A percentile compares a stretch with the other conserved stretches of the same genome.
phyloP scores from a whole-genome alignment of 176 grass and related monocot species.

The Miscanthus lutarioriparius region DNA sequence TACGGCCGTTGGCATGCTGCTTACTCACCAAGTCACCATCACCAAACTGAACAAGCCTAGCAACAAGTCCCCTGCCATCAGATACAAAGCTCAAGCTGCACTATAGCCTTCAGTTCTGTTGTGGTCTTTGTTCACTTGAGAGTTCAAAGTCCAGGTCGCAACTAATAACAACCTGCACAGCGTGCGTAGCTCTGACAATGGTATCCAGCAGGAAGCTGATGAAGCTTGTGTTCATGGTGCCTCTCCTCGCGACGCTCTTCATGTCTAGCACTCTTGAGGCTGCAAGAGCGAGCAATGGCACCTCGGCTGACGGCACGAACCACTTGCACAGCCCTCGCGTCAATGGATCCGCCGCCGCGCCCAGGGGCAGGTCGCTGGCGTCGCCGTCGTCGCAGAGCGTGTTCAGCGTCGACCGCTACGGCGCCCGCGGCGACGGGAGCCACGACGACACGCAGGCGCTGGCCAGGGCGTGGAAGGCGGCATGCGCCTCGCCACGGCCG shows the following conservation, averaged over 20 bases:
- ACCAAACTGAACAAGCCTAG: too few relatives aligned
- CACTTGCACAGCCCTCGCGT: too few relatives aligned
- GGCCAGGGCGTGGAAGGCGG: too few relatives aligned
- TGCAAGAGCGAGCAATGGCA: not conserved
- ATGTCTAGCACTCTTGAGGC: not conserved
- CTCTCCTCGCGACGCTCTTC: not conserved
- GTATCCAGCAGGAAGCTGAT: not conserved
- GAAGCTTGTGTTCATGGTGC: not conserved
- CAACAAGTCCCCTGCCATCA: too few relatives aligned
- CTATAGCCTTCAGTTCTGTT: not conserved
- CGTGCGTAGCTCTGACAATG: not conserved
- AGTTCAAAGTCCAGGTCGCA: not conserved
- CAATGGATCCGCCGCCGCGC: not conserved
- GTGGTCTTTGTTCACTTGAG: not conserved
- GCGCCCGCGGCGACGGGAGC: too few relatives aligned
- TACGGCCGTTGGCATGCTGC: not conserved
- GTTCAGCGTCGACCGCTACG: conserved; percentile 44
- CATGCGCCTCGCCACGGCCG: too few relatives aligned
- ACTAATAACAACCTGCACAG: not conserved
- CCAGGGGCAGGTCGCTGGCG: conserved; percentile 13
- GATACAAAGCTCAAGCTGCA: not conserved
- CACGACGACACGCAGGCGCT: too few relatives aligned
- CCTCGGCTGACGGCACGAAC: not conserved
- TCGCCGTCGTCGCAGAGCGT: conserved; percentile 6
- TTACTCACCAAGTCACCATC: not conserved